phyloP scores from a whole-genome alignment of 2,329 filamentous ascomycete species.

The Colletotrichum phormii region DNA sequence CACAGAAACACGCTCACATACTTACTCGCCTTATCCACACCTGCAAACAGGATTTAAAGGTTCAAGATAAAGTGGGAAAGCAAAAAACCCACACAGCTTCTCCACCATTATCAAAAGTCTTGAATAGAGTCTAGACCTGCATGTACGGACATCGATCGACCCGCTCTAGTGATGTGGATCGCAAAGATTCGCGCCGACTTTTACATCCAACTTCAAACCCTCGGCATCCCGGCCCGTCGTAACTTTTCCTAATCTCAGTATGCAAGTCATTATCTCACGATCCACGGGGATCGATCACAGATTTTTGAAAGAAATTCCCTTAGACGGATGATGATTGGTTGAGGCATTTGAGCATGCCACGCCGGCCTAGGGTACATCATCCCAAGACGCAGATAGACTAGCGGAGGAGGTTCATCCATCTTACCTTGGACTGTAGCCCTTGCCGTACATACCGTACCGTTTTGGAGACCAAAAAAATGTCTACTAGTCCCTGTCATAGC shows the following conservation, averaged over 20 bases:
- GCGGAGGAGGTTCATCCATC: too few species aligned
- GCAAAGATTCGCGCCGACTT: neutral
- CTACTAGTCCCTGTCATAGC: neutral
- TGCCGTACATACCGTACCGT: neutral
- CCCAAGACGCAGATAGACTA: neutral
- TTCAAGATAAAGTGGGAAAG: neutral
- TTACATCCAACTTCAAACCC: neutral
- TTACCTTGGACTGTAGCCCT: neutral
- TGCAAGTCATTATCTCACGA: neutral
- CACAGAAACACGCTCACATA: neutral
- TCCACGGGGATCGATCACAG: neutral
- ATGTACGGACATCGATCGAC: neutral
- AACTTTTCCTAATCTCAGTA: neutral
- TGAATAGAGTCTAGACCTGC: neutral
- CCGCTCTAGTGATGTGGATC: neutral
- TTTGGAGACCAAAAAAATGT: neutral
- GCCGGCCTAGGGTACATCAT: neutral
- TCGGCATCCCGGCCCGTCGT: neutral
- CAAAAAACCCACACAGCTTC: neutral
- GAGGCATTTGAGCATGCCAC: neutral
- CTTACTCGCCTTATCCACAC: neutral
- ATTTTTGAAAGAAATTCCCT: neutral
- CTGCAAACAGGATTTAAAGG: neutral
- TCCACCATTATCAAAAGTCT: neutral
- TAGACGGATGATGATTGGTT: neutral